These are phyloP conservation scores for Cyclotella distinguenda DNA, from an alignment of 108 stramenopile genomes.

Conservation along the genomic window DNA sequence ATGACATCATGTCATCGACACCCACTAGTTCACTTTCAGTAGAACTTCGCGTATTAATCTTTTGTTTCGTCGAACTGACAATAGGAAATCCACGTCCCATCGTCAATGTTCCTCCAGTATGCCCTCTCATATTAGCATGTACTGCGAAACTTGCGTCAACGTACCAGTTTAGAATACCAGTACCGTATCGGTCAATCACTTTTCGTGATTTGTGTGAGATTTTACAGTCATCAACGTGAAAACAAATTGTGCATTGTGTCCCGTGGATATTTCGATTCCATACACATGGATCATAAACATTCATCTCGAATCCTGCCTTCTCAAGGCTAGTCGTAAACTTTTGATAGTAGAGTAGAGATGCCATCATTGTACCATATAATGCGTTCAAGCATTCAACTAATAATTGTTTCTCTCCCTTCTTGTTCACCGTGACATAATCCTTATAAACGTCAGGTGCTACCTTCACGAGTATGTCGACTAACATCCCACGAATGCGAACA, in stretches of 20 bases:
- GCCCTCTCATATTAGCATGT: background rate
- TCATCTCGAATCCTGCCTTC: conserved; percentile 11
- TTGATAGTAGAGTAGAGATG: background rate
- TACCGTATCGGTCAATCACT: conserved; percentile 17
- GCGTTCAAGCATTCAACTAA: conserved; percentile 6
- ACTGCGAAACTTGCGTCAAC: conserved; percentile 23
- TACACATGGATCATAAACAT: conserved; percentile 43
- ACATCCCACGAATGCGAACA: conserved; percentile 14
- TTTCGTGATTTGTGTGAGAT: conserved; percentile 25
- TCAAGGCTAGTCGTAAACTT: background rate
- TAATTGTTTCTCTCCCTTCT: background rate
- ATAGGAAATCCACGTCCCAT: conserved; percentile 8
- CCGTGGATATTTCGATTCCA: conserved; percentile 30
- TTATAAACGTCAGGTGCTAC: conserved; percentile 22
- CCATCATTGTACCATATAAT: conserved; percentile 18
- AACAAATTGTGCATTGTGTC: conserved; percentile 23
- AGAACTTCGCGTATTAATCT: conserved; percentile 15
- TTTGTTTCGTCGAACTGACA: background rate
- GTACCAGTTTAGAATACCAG: background rate
- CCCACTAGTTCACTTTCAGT: conserved; percentile 5
- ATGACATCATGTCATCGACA: conserved; percentile 30
- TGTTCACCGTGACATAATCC: conserved; percentile 14
- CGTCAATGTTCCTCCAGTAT: conserved; percentile 17
- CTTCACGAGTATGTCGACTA: conserved; percentile 33
- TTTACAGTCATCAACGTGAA: conserved; percentile 46